Evolutionary conservation across 768 basidiomycete species (phyloP).

Genomic region (Lentinula lateritia): DNA sequence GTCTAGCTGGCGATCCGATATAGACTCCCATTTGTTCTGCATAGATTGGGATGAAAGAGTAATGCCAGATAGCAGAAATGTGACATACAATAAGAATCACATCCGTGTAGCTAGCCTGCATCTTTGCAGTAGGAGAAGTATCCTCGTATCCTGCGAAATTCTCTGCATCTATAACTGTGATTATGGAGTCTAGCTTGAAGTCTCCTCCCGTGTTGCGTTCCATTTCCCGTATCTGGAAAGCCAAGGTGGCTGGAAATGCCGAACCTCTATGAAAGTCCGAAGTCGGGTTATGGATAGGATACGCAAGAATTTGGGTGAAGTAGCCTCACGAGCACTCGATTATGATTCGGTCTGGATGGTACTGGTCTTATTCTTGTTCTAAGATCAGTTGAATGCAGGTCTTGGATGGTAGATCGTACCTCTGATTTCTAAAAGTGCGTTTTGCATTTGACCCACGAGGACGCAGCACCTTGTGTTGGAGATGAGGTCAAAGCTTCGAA

Average conservation of each 20-base stretch:
- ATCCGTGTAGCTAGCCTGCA: conserved; percentile 96
- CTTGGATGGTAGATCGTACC: conserved; percentile 31
- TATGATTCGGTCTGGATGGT: conserved; percentile 83
- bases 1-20: conserved; percentile 75
- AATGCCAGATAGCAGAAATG: not conserved
- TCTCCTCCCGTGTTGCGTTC: conserved; percentile 59
- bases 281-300: not conserved
- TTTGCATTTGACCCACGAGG: conserved; percentile 92
- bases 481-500: not conserved
- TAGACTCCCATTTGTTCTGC: conserved; percentile 89
- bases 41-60: not conserved
- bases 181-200: conserved; percentile 82
- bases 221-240: conserved; percentile 89
- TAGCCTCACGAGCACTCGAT: conserved; percentile 88
- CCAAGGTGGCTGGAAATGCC: conserved; percentile 92
- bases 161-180: conserved; percentile 88
- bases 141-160: conserved; percentile 95
- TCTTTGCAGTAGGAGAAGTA: conserved; percentile 83
- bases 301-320: not conserved
- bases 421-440: conserved; percentile 81
- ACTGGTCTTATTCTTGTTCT: conserved; percentile 55
- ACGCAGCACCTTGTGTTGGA: conserved; percentile 71
- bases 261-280: conserved; percentile 56
- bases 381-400: not conserved
- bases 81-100: conserved; percentile 72